Conservation (phyloP, 371 early-diverging fungal species). For the Apophysomyces elegans region DNA sequence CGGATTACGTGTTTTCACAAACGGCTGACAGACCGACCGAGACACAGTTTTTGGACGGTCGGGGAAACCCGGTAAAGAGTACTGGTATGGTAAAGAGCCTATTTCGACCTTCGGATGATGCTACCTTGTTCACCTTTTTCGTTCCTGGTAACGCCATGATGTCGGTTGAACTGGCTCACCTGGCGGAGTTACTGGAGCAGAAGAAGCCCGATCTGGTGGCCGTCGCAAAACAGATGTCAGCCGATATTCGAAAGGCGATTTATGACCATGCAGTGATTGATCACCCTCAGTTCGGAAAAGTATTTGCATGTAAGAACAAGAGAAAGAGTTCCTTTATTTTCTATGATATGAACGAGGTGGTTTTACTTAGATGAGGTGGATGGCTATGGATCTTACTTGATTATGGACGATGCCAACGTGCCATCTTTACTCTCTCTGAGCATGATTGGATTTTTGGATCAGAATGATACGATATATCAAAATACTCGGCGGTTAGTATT, state of each 20-base stretch:
- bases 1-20: constrained; percentile 36
- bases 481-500: constrained; percentile 62
- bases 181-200: constrained; percentile 31
- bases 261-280: constrained; percentile 49
- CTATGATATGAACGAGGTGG: no score
- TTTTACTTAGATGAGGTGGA: constrained; percentile 58
- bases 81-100: constrained; percentile 65
- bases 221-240: constrained; percentile 34
- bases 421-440: constrained; percentile 68
- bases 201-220: constrained; percentile 17
- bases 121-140: constrained; percentile 63
- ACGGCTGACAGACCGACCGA: constrained; percentile 54
- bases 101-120: constrained; percentile 73
- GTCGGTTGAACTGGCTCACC: constrained; percentile 57
- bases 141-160: constrained; percentile 74
- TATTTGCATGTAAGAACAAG: constrained; percentile 47
- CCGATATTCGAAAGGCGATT: constrained; percentile 61
- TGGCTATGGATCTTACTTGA: constrained; percentile 63
- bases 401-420: constrained; percentile 77
- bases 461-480: constrained; percentile 57
- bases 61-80: constrained; percentile 57
- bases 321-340: not conserved
- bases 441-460: constrained; percentile 59
- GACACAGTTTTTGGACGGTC: constrained; percentile 58
- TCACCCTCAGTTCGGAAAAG: constrained; percentile 48